These are phyloP conservation scores for Aureobasidium mangrovei DNA, from an alignment of 2,329 filamentous ascomycete species.

Conservation along the genomic window DNA sequence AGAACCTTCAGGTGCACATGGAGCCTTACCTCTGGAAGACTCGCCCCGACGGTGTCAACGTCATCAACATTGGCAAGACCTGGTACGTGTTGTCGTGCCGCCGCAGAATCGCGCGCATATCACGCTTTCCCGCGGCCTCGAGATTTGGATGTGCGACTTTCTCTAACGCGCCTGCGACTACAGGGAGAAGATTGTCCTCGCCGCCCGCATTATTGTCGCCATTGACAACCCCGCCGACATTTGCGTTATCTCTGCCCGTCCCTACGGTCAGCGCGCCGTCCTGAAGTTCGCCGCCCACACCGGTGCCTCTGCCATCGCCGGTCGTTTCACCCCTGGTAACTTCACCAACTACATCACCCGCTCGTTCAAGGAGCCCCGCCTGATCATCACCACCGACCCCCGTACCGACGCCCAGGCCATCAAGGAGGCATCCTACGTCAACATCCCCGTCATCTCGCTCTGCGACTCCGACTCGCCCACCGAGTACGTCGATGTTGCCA, in stretches of 20 bases:
- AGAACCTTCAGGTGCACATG: conserved; percentile 99
- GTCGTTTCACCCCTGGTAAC: conserved; percentile 99
- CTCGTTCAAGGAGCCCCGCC: conserved; percentile 99
- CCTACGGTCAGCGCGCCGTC: conserved; percentile 98
- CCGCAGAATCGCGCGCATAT: neutral
- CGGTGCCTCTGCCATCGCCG: conserved; percentile 93
- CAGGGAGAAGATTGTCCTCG: conserved; percentile 99
- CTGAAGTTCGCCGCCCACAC: conserved; percentile 99
- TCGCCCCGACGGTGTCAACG: conserved; percentile 94
- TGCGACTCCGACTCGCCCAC: conserved; percentile 99
- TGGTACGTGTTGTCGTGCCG: conserved; percentile 57
- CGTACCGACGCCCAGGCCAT: conserved; percentile 99
- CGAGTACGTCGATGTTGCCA: conserved; percentile 99
- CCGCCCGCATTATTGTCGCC: conserved; percentile 95
- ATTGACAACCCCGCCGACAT: conserved; percentile 99
- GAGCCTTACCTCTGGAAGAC: conserved; percentile 99
- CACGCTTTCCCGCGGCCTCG: conserved; percentile 3
- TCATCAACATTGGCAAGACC: conserved; percentile 99
- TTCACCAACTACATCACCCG: conserved; percentile 99
- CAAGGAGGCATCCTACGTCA: conserved; percentile 99
- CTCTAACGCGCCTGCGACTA: conserved; percentile 5
- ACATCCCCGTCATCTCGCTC: conserved; percentile 99
- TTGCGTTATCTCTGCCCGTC: conserved; percentile 98
- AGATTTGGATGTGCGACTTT: conserved; percentile 2
- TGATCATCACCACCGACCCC: conserved; percentile 98